These are phyloP conservation scores for Mycena rebaudengoi DNA, from an alignment of 768 basidiomycete genomes.

Conservation along the genomic window DNA sequence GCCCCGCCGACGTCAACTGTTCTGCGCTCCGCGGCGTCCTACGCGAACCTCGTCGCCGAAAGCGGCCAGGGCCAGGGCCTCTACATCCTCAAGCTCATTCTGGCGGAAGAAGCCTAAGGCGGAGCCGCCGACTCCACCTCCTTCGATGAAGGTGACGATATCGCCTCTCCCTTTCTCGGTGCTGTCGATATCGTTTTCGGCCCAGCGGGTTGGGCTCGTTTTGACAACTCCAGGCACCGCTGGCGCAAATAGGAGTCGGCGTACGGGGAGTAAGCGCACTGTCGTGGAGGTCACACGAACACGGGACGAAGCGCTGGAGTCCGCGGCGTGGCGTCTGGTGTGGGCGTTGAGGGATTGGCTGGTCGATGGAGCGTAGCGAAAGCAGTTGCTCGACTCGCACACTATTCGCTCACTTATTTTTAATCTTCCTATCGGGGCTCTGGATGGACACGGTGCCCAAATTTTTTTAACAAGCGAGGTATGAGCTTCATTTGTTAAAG, in stretches of 20 bases:
- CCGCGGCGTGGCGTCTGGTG: slow-evolving; percentile 60
- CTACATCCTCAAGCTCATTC: slow-evolving; percentile 15
- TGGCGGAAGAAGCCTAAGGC: slow-evolving; percentile 20
- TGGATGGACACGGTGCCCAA: too few relatives aligned
- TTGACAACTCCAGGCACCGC: slow-evolving; percentile 33
- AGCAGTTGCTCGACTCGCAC: too few relatives aligned
- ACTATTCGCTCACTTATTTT: too few relatives aligned
- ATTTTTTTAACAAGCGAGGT: too few relatives aligned
- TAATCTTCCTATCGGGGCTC: too few relatives aligned
- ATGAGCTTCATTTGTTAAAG: too few relatives aligned
- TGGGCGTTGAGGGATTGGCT: slow-evolving; percentile 58
- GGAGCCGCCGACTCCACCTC: not conserved
- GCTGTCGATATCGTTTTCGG: slow-evolving; percentile 52
- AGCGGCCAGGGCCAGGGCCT: not conserved
- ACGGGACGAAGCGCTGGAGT: slow-evolving; percentile 65
- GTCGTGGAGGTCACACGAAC: slow-evolving; percentile 61
- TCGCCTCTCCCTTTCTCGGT: slow-evolving; percentile 47
- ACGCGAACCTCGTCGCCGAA: too few relatives aligned
- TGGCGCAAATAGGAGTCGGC: too few relatives aligned
- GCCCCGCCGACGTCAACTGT: slow-evolving; percentile 18
- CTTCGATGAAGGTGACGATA: slow-evolving; percentile 26
- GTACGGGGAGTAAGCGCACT: slow-evolving; percentile 51
- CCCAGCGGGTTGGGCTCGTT: slow-evolving; percentile 51
- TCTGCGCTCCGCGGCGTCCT: slow-evolving; percentile 25
- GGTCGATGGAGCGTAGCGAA: slow-evolving; percentile 22